A percentile compares a stretch with the other conserved stretches of the same genome.
These are phyloP conservation scores for Tillandsia leiboldiana DNA, from an alignment of 176 grass and related monocot species.

Conservation along the genomic window DNA sequence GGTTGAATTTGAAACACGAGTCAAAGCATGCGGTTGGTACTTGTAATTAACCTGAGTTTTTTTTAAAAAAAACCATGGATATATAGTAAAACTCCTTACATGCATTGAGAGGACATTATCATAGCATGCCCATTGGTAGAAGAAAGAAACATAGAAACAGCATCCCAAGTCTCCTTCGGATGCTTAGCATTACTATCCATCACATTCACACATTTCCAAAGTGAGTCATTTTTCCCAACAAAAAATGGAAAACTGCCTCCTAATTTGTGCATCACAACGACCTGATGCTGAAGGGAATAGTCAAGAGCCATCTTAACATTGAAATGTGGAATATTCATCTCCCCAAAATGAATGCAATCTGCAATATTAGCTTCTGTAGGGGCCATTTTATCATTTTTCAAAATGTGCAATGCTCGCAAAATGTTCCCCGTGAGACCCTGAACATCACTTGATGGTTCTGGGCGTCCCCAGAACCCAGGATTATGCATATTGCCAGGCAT, in stretches of 20 bases:
- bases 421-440: slow-evolving; percentile 41
- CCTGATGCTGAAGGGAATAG: slow-evolving; percentile 39
- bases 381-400: slow-evolving; percentile 69
- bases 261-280: slow-evolving; percentile 52
- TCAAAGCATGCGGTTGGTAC: slow-evolving; percentile 7
- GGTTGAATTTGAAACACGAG: not conserved
- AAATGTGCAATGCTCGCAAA: slow-evolving; percentile 50
- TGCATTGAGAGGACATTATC: slow-evolving; percentile 54
- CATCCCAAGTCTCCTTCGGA: slow-evolving; percentile 43
- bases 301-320: slow-evolving; percentile 62
- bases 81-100: slow-evolving; percentile 28
- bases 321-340: slow-evolving; percentile 49
- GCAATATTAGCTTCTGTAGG: slow-evolving; percentile 76
- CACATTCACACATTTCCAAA: slow-evolving; percentile 89
- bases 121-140: slow-evolving; percentile 28
- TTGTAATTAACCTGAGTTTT: too few relatives aligned
- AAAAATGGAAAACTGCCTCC: slow-evolving; percentile 41
- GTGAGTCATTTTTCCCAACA: slow-evolving; percentile 43
- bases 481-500: slow-evolving; percentile 34
- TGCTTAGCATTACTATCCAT: slow-evolving; percentile 53
- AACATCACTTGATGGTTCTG: slow-evolving; percentile 30
- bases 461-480: slow-evolving; percentile 27
- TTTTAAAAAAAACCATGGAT: not conserved
- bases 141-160: slow-evolving; percentile 53
- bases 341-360: slow-evolving; percentile 65